These are phyloP conservation scores for Tripterygium wilfordii DNA, from an alignment of 177 flowering plant species.

Conservation along the genomic window DNA sequence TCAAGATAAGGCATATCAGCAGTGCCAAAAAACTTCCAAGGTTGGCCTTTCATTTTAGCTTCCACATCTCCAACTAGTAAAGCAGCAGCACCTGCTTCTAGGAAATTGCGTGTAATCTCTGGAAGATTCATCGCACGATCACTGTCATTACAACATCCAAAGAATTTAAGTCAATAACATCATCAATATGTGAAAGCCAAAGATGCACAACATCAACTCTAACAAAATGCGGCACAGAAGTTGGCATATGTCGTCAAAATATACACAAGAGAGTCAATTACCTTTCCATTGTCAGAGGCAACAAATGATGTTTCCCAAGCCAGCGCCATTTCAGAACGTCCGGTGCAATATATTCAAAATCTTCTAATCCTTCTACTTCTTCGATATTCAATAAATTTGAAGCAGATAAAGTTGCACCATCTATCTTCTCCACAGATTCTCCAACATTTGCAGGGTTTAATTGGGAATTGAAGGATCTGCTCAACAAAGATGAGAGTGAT, in stretches of 20 bases:
- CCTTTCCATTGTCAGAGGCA: conserved; percentile 46
- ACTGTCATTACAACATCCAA: conserved; percentile 27
- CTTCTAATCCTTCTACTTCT: conserved; percentile 45
- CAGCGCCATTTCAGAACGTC: conserved; percentile 95
- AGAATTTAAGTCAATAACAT: neutral
- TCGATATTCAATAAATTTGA: conserved; percentile 40
- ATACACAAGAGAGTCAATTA: conserved; percentile 18
- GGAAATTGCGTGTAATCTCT: conserved; percentile 55
- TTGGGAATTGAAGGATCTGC: conserved; percentile 82
- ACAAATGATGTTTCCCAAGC: conserved; percentile 48
- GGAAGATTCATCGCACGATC: conserved; percentile 50
- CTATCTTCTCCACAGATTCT: conserved; percentile 69
- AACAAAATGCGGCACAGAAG: no score
- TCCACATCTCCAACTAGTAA: conserved; percentile 85
- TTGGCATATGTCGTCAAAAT: no score
- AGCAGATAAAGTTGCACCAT: conserved; percentile 37
- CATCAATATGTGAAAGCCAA: no score
- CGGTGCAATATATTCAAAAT: conserved; percentile 44
- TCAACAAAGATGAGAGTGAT: conserved; percentile 77
- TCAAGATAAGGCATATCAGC: conserved; percentile 67
- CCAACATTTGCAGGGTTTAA: conserved; percentile 46
- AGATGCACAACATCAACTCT: no score
- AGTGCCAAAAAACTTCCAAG: conserved; percentile 44
- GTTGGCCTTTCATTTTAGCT: conserved; percentile 66
- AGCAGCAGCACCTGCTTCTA: conserved; percentile 96